Percentiles rank a stretch among this genome's conserved stretches.
Evolutionary conservation across 2,329 filamentous ascomycete species (phyloP).

Genomic region (Amauroascus verrucosus): DNA sequence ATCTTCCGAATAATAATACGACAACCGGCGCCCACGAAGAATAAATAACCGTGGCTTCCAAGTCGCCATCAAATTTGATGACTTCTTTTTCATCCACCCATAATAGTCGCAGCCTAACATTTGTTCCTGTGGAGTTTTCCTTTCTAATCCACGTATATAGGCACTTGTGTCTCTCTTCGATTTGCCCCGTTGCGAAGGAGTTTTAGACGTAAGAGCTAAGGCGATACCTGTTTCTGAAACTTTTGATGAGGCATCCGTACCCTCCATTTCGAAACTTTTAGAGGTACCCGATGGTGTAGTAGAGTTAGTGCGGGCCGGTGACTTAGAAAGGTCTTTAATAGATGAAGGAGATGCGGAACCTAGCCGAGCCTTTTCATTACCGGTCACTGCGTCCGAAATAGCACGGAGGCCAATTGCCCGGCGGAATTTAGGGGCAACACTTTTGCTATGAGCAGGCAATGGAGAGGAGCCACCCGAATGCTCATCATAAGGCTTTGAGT

Average conservation of each 20-base stretch:
- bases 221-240: constrained; percentile 39
- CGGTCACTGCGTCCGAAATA: constrained; percentile 63
- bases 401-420: constrained; percentile 63
- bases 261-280: constrained; percentile 70
- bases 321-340: constrained; percentile 46
- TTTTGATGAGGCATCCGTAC: constrained; percentile 49
- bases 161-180: constrained; percentile 92
- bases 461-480: constrained; percentile 42
- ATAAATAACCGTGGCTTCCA: constrained; percentile 98
- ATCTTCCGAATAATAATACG: constrained; percentile 91
- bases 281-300: constrained; percentile 52
- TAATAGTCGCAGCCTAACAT: constrained; percentile 83
- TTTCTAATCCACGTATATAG: constrained; percentile 75
- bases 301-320: constrained; percentile 67
- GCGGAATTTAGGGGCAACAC: constrained; percentile 50
- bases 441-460: constrained; percentile 42
- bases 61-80: constrained; percentile 87
- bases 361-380: constrained; percentile 42
- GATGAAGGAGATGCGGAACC: constrained; percentile 35
- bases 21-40: constrained; percentile 76
- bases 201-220: constrained; percentile 44
- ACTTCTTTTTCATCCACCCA: constrained; percentile 99
- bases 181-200: constrained; percentile 45
- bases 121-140: constrained; percentile 70
- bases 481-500: constrained; percentile 40